phyloP scores from a whole-genome alignment of 1,284 basidiomycete species.

The Fomes fomentarius region DNA sequence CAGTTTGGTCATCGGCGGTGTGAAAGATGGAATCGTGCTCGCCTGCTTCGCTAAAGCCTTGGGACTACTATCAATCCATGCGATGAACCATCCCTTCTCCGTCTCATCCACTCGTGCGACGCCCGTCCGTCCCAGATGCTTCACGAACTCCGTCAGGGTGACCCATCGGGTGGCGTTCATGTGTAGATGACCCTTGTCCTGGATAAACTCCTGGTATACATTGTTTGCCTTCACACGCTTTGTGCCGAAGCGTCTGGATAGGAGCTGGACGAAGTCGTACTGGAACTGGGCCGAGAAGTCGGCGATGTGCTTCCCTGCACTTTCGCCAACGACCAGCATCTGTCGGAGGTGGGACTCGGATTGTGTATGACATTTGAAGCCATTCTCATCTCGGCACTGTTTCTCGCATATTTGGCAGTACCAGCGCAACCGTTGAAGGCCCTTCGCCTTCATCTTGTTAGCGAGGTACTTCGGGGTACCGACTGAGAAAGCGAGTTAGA shows the following conservation, averaged over 20 bases:
- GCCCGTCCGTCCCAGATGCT: conserved; percentile 88
- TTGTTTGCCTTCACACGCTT: conserved; percentile 93
- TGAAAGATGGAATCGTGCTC: conserved; percentile 5
- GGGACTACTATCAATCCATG: conserved; percentile 96
- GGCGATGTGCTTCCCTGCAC: conserved; percentile 89
- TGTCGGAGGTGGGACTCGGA: conserved; percentile 92
- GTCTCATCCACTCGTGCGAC: conserved; percentile 95
- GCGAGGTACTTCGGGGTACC: conserved; percentile 91
- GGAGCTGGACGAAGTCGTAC: conserved; percentile 86
- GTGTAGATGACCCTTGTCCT: conserved; percentile 93
- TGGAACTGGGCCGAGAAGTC: conserved; percentile 92
- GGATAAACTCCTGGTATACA: conserved; percentile 98
- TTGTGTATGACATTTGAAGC: conserved; percentile 90
- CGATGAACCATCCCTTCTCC: conserved; percentile 96
- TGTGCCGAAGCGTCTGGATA: conserved; percentile 91
- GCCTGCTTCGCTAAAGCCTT: conserved; percentile 91
- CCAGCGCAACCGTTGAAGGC: conserved; percentile 91
- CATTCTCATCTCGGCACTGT: conserved; percentile 96
- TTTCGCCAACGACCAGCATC: conserved; percentile 94
- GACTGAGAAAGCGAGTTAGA: conserved; percentile 44
- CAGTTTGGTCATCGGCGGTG: not conserved
- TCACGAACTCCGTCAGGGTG: conserved; percentile 92
- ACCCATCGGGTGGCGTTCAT: conserved; percentile 99
- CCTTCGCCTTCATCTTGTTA: conserved; percentile 97
- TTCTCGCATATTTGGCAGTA: conserved; percentile 98